Percentiles rank a stretch among this genome's conserved stretches.
Conservation (phyloP, 2,329 filamentous ascomycete genomes). For the Tothia fuscella region DNA sequence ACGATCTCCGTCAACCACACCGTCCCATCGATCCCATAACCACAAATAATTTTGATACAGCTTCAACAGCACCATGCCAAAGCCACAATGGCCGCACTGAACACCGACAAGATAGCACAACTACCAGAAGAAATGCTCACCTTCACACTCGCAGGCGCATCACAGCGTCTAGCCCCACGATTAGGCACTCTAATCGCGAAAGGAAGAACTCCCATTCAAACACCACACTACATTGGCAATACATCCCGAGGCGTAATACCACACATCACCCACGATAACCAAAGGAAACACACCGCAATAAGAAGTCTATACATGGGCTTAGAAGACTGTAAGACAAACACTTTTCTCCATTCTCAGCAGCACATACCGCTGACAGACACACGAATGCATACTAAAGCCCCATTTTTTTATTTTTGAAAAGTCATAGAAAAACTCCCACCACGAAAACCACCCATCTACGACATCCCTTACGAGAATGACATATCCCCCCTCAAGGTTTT, state of each 20-base stretch:
- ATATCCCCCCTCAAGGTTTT: slow-evolving; percentile 60
- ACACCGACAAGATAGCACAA: not conserved
- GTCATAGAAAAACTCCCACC: slow-evolving; percentile 49
- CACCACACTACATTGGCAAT: slow-evolving; percentile 69
- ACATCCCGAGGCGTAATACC: slow-evolving; percentile 77
- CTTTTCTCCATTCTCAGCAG: not conserved
- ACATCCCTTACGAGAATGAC: slow-evolving; percentile 26
- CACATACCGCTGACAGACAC: slow-evolving; percentile 25
- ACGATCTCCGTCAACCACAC: too few relatives aligned
- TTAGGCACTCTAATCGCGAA: slow-evolving; percentile 54
- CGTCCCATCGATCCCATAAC: too few relatives aligned
- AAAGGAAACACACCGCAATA: slow-evolving; percentile 52
- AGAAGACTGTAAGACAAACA: slow-evolving; percentile 71
- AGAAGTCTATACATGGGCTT: slow-evolving; percentile 66
- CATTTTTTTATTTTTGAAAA: too few relatives aligned
- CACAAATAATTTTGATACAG: too few relatives aligned
- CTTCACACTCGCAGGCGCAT: slow-evolving; percentile 31
- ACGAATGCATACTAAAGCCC: slow-evolving; percentile 15
- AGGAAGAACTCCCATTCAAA: slow-evolving; percentile 48
- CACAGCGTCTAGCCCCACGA: slow-evolving; percentile 40
- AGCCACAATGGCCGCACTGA: not conserved
- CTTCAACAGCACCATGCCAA: too few relatives aligned
- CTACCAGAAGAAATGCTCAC: slow-evolving; percentile 27
- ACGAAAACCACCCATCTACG: slow-evolving; percentile 40
- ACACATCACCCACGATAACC: slow-evolving; percentile 78